Conservation (phyloP, 768 basidiomycete genomes). For the Suillus brevipes region DNA sequence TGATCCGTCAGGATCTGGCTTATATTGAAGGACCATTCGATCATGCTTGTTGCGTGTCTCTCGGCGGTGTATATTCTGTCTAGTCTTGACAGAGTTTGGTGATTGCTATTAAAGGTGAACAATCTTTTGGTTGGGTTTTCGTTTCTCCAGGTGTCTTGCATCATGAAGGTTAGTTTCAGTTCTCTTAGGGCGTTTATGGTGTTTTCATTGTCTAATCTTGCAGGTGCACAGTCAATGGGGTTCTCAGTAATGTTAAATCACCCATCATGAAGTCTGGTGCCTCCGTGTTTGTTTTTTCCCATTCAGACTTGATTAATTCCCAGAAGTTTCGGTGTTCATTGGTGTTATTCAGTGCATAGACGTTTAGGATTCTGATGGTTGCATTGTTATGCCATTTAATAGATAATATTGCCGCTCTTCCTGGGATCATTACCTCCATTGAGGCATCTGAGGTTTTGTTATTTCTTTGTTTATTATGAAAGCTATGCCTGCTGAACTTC, state of each 20-base stretch:
- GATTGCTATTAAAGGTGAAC: not conserved
- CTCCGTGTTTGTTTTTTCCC: not conserved
- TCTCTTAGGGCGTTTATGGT: conserved; percentile 17
- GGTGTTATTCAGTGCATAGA: conserved; percentile 21
- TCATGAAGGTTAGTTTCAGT: not conserved
- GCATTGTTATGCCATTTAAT: conserved; percentile 17
- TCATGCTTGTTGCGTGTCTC: no score
- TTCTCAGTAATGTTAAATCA: not conserved
- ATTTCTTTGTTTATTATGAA: conserved; percentile 19
- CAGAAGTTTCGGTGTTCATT: conserved; percentile 15
- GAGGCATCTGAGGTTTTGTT: not conserved
- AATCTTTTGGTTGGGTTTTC: not conserved
- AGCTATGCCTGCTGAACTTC: conserved; percentile 17
- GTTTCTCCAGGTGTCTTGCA: not conserved
- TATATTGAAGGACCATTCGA: no score
- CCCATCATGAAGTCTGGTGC: not conserved
- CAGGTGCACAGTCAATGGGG: not conserved
- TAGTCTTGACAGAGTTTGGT: not conserved
- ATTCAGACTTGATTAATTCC: not conserved
- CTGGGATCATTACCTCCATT: conserved; percentile 10
- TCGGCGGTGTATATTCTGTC: not conserved
- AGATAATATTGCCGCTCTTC: conserved; percentile 11
- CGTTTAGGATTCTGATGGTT: conserved; percentile 11
- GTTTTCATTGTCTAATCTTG: not conserved
- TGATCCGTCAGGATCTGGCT: not conserved